phyloP scores from a whole-genome alignment of 2,329 filamentous ascomycete species.

The Elsinoe perseae region DNA sequence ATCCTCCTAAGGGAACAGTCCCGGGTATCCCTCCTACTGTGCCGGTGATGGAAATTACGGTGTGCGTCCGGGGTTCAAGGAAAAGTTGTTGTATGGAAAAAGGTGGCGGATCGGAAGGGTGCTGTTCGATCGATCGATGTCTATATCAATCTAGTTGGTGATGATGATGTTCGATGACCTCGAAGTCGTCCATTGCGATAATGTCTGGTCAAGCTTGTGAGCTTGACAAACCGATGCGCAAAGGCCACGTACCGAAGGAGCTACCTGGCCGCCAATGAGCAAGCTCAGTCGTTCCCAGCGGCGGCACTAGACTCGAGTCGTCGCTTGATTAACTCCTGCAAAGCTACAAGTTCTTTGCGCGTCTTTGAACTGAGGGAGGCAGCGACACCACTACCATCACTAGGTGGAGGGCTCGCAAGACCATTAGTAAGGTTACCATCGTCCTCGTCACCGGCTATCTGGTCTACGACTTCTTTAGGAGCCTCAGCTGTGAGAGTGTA shows the following conservation, averaged over 20 bases:
- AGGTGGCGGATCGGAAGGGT: neutral
- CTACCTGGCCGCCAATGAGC: neutral
- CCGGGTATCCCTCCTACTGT: neutral
- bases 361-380: conserved; percentile 27
- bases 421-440: conserved; percentile 19
- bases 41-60: neutral
- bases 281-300: neutral
- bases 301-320: conserved; percentile 20
- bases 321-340: conserved; percentile 32
- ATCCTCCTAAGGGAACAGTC: neutral
- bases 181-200: too few species aligned
- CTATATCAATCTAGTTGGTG: neutral
- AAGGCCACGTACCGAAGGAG: too few species aligned
- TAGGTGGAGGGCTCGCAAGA: conserved; percentile 16
- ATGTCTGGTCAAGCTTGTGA: too few species aligned
- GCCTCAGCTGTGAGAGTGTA: conserved; percentile 50
- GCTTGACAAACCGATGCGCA: too few species aligned
- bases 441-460: conserved; percentile 30
- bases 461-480: conserved; percentile 34
- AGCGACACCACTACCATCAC: conserved; percentile 22
- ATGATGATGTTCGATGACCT: neutral
- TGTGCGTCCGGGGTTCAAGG: neutral
- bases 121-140: neutral
- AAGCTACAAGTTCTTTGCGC: conserved; percentile 27
- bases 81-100: neutral